Base-by-base conservation (phyloP, 441 rosid genomes). In the Bocquillonia castaneifolia region DNA sequence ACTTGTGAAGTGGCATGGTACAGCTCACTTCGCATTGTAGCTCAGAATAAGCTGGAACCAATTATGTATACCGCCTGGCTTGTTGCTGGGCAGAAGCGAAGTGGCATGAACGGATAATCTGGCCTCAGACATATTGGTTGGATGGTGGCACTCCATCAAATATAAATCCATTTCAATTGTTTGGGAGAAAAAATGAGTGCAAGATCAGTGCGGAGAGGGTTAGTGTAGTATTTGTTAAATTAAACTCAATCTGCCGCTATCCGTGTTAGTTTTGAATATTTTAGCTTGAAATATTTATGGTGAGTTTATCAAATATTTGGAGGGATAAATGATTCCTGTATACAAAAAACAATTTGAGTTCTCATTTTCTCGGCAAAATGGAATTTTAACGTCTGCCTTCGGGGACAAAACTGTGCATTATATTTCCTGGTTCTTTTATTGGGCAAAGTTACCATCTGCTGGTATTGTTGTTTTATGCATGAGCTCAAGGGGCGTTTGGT, bases 1-100 rank as follows among this genome's bases (percentile, higher is more conserved):
- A 94, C 82, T 83, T 94, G 71, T 91, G 84, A 86, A 15, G 81
- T 91, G 59, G 86, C 80, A 84, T 47, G 36, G 5, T 39, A 1
- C 34, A 18, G 4, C 50, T 52, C 69, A n/a, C 10, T 13, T 3
- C 23, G 25, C 28, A 32, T 34, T 31, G 47, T 31, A 40, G 44
- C 37, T 55, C 1, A 26, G 57, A 29, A 5, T 17, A 31, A n/a
- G n/a, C n/a, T n/a, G n/a, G n/a, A n/a, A n/a, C n/a, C n/a, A n/a
- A n/a, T n/a, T n/a, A n/a, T n/a, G n/a, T n/a, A n/a, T n/a, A n/a
- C n/a, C n/a, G n/a, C n/a, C n/a, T n/a, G n/a, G n/a, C n/a, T n/a
- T n/a, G n/a, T n/a, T n/a, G 56, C 48, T 36, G 34, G 14, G 10
- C 47, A 18, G 47, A 36, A 52, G 39, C 36, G 25, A 52, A 36